Evolutionary conservation across 495 filamentous ascomycete species (phyloP).

Genomic region (Penicillium flavigenum): DNA sequence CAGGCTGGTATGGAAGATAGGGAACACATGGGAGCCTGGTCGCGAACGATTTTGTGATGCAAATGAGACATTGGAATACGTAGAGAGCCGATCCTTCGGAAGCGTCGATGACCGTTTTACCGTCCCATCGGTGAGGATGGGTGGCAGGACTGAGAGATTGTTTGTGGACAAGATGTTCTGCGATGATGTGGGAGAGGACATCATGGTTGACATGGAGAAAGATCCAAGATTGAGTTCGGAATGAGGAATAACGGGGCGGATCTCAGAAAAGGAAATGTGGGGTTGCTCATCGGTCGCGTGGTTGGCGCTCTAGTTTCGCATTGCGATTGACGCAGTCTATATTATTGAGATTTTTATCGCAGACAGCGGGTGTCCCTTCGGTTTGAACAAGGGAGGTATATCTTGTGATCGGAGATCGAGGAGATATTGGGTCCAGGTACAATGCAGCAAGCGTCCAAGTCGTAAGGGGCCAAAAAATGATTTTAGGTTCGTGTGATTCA

Average conservation of each 20-base stretch:
- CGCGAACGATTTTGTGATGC: slow-evolving; percentile 60
- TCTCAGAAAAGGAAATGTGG: slow-evolving; percentile 21
- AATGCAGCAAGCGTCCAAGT: slow-evolving; percentile 9
- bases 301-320: slow-evolving; percentile 41
- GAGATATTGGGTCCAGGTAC: slow-evolving; percentile 4
- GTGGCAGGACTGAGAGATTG: slow-evolving; percentile 44
- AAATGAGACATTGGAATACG: slow-evolving; percentile 61
- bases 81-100: slow-evolving; percentile 73
- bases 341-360: background rate
- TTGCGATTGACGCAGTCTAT: slow-evolving; percentile 31
- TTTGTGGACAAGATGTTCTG: slow-evolving; percentile 35
- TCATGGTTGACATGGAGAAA: slow-evolving; percentile 43
- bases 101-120: slow-evolving; percentile 59
- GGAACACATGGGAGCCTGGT: slow-evolving; percentile 73
- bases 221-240: slow-evolving; percentile 15
- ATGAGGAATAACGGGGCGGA: slow-evolving; percentile 22
- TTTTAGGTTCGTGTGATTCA: background rate
- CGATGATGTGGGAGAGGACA: slow-evolving; percentile 59
- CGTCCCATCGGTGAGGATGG: slow-evolving; percentile 39
- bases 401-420: slow-evolving; percentile 9
- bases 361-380: slow-evolving; percentile 1
- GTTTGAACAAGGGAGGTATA: background rate
- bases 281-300: slow-evolving; percentile 32
- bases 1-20: slow-evolving; percentile 84
- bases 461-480: background rate